Percentiles rank a stretch among this genome's conserved stretches.
Conservation (phyloP, 2,329 filamentous ascomycete genomes). For the Pestalotiopsis sp. region DNA sequence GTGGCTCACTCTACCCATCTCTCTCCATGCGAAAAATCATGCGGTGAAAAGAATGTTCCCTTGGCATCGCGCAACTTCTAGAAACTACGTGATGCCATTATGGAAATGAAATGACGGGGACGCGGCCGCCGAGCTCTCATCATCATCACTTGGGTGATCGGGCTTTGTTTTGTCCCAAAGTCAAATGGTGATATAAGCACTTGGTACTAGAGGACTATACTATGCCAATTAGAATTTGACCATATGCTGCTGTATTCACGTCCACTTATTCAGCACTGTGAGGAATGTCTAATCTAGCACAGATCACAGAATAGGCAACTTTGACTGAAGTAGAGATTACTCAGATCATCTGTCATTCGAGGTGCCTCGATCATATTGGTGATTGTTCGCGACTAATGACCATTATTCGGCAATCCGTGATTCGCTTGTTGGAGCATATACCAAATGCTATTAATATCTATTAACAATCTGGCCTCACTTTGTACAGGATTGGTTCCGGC, state of each 20-base stretch:
- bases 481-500: too few relatives aligned
- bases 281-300: neutral
- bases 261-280: neutral
- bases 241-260: neutral
- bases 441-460: too few relatives aligned
- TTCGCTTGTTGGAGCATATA: too few relatives aligned
- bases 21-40: neutral
- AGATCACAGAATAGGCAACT: neutral
- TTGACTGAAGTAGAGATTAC: neutral
- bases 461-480: too few relatives aligned
- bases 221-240: neutral
- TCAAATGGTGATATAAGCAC: neutral
- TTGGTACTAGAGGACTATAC: neutral
- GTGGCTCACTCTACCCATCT: neutral
- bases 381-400: too few relatives aligned
- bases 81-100: neutral
- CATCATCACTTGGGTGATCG: neutral
- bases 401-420: too few relatives aligned
- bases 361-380: too few relatives aligned
- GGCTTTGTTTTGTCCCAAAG: neutral
- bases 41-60: neutral
- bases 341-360: neutral
- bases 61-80: neutral
- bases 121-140: neutral
- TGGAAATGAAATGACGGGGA: neutral